Base-by-base conservation (phyloP, 306 rosid genomes). In the Fragaria ananassa region DNA sequence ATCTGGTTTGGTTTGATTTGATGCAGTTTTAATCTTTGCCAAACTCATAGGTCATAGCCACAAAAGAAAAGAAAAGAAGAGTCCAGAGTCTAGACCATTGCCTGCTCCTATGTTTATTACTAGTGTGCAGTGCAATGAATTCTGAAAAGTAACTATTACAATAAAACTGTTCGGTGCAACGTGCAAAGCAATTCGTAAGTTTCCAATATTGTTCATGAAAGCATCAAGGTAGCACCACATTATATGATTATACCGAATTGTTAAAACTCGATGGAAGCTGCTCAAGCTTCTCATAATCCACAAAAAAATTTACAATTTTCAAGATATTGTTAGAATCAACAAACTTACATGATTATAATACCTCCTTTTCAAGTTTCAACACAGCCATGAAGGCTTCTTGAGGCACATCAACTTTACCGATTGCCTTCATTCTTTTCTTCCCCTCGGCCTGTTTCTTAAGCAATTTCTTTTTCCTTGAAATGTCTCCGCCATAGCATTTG, bases 331-430 rank as follows among this genome's bases (percentile, higher is more conserved):
- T 39, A 37, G 39, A 80, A 78, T 57, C 79, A 73, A 77, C 72
- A 76, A 67, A 23, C 23, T 18, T 68, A 15, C 18, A 57, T 49
- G 34, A 74, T 88, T 89, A 94, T 74, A 94, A 72, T 21, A 94
- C 97, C 81, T 91, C 98, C 82, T 91, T 94, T 81, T 94, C 95
- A 69, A 94, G 96, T 86, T 91, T 94, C 91, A 94, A 84, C 74
- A 94, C 97, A 6, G 98, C 97, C 98, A 90, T 94, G 85, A 94
- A 94, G 44, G 98, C 93, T 86, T 94, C 98, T 87, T 94, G 98
- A 78, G 95, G 96, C 53, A 94, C 96, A 76, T 91, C 97, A 27
- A 94, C 97, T 85, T 90, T 91, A 76, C 97, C 94, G 34, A 94
- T 94, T 10, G 98, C 79, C 83, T 94, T 94, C 97, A 94, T 94